Evolutionary conservation across 2,329 filamentous ascomycete species (phyloP).

Genomic region (Penicillium capsulatum): DNA sequence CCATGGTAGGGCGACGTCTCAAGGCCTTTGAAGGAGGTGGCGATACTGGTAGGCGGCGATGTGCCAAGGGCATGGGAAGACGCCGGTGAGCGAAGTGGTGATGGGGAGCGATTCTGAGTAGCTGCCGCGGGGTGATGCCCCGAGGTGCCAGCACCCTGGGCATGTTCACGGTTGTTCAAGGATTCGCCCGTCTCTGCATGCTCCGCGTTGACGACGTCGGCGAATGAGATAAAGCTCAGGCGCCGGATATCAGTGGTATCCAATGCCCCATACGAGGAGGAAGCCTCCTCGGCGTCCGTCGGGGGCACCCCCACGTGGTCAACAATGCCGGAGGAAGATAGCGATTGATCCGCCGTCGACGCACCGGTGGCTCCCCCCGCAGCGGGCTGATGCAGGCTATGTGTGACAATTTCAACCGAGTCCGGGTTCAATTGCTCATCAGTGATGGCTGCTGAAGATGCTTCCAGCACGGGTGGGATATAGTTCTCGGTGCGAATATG

Average conservation of each 20-base stretch:
- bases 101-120: conserved; percentile 63
- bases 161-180: conserved; percentile 61
- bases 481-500: conserved; percentile 94
- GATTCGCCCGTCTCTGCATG: conserved; percentile 45
- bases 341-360: conserved; percentile 36
- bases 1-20: conserved; percentile 62
- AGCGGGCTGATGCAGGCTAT: conserved; percentile 76
- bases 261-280: conserved; percentile 71
- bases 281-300: conserved; percentile 56
- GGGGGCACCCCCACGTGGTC: conserved; percentile 45
- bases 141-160: conserved; percentile 65
- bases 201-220: conserved; percentile 81
- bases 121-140: conserved; percentile 27
- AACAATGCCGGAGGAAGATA: conserved; percentile 48
- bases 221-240: conserved; percentile 93
- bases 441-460: conserved; percentile 87
- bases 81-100: conserved; percentile 72
- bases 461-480: conserved; percentile 86
- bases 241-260: conserved; percentile 76
- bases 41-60: conserved; percentile 72
- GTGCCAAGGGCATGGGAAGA: conserved; percentile 66
- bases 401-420: conserved; percentile 87
- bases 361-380: conserved; percentile 58
- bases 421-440: conserved; percentile 80
- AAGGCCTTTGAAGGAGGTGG: conserved; percentile 67